Base-by-base conservation (phyloP, 352 stramenopile species). In the Pythium pyrilobum region DNA sequence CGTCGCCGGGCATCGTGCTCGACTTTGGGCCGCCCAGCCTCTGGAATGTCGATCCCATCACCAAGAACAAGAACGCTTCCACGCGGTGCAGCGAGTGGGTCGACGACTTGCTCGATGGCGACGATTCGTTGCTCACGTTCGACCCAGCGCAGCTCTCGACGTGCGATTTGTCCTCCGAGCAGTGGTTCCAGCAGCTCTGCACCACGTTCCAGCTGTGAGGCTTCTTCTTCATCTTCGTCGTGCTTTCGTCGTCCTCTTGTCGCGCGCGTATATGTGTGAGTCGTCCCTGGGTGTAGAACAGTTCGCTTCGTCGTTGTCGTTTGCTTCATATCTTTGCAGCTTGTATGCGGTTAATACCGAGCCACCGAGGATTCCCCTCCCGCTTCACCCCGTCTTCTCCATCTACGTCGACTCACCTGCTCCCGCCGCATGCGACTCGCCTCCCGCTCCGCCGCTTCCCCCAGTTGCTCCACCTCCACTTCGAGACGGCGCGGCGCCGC, bases 1-100 rank as follows among this genome's bases (percentile, higher is more conserved):
- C 27, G 21, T 40, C 64, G 1, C 67, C 64, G 2, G 40, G 50
- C 6, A 31, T 83, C 23, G 40, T 76, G 1, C 67, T 85, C 28
- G 72, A 87, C 54, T 85, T 84, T 50, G 77, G 74, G 23, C 54
- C 72, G 3, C 72, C 74, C 18, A 85, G 70, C 42, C 58, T 64
- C 44, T 81, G 74, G 72, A 38, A 72, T 37, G 18, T 39, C 27
- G 63, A 80, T 47, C 66, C 71, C 7, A 43, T 38, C 24, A 21
- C 36, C 29, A 80, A 76, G 21, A 56, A 69, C 18, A 16, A n/a
- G 2, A 41, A 15, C 3, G 59, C 42, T 2, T 53, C 37, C 37
- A 64, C 15, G 46, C 24, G 20, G 65, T 50, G 28, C n/a, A 72
- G 15, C 55, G 31, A 71, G n/a, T 85, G 68, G 74, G 63, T 56